These are phyloP conservation scores for Blastobotrys peoriensis DNA, from an alignment of 805 yeast species.

Conservation along the genomic window DNA sequence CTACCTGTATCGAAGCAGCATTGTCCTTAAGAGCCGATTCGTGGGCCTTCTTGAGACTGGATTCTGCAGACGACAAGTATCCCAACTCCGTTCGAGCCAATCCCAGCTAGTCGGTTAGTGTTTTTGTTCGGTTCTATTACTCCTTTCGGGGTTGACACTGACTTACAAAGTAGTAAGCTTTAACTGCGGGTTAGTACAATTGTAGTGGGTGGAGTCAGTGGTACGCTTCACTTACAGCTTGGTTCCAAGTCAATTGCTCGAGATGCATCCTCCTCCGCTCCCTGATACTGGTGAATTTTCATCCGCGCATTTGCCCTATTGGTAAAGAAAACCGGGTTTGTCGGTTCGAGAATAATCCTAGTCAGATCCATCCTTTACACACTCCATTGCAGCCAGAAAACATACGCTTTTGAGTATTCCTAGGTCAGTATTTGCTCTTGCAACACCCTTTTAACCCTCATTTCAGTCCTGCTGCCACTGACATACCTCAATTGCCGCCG, in stretches of 20 bases:
- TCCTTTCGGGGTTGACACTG: not conserved
- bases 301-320: slow-evolving; percentile 4
- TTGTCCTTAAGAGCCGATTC: slow-evolving; percentile 21
- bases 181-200: slow-evolving; percentile 17
- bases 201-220: not conserved
- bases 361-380: slow-evolving; percentile 20
- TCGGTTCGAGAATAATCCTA: slow-evolving; percentile 24
- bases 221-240: slow-evolving; percentile 14
- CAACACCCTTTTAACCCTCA: too few species aligned
- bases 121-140: not conserved
- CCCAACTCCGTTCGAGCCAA: slow-evolving; percentile 23
- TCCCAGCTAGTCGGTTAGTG: slow-evolving; percentile 18
- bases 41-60: slow-evolving; percentile 25
- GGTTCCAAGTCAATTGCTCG: slow-evolving; percentile 15
- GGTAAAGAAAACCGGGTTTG: too few species aligned
- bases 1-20: slow-evolving; percentile 26
- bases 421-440: too few species aligned
- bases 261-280: slow-evolving; percentile 20
- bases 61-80: slow-evolving; percentile 25
- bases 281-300: slow-evolving; percentile 21
- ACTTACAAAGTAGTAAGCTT: slow-evolving; percentile 22
- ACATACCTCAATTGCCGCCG: slow-evolving; percentile 24
- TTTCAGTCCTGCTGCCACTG: too few species aligned
- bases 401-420: slow-evolving; percentile 27
- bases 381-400: too few species aligned